Base-by-base conservation (phyloP, 169 alveolate genomes). In the Babesia ovis region DNA sequence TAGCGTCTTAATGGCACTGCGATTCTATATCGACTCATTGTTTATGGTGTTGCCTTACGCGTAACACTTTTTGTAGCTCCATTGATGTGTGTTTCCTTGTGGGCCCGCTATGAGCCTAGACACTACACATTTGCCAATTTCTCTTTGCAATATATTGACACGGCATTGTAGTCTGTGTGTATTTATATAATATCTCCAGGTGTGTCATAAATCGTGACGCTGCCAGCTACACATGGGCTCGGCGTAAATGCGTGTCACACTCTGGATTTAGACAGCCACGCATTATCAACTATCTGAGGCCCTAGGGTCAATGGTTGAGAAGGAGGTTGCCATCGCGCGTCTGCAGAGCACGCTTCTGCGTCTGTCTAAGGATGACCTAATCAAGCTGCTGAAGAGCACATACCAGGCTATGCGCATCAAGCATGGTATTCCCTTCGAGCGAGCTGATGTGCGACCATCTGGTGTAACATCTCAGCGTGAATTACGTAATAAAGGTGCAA, bases 351-450 rank as follows among this genome's bases (percentile, higher is more conserved):
- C 88, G 29, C 72, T 80, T 8, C 68, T 80, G 43, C 64, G 70
- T 18, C 48, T 80, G 43, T 83, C 88, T 18, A 68, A 64, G 58
- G 83, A 80, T 29, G 88, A 80, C 42, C 51, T 80, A 25, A 64
- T 80, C 32, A 80, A 68, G 70, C 60, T 80, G 27, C 77, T 80
- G 34, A 60, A 71, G 51, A 70, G 68, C 51, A 80, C 88, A 18
- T 80, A 80, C 84, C 83, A 80, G 74, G 88, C 84, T 8, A 80
- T 80, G 88, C 69, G 77, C 43, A 80, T 57, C 14, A 80, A 80
- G 34, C 83, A 80, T 43, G 76, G 81, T 14, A 77, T 77, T 22
- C 86, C 86, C 39, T 51, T 37, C 39, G 82, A 77, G 32, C 35
- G 68, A 6, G n/a, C 32, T 0, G 72, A 27, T 3, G 8, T 53